These are phyloP conservation scores for Tricholoma hemisulphureum DNA, from an alignment of 768 basidiomycete genomes.

Conservation along the genomic window DNA sequence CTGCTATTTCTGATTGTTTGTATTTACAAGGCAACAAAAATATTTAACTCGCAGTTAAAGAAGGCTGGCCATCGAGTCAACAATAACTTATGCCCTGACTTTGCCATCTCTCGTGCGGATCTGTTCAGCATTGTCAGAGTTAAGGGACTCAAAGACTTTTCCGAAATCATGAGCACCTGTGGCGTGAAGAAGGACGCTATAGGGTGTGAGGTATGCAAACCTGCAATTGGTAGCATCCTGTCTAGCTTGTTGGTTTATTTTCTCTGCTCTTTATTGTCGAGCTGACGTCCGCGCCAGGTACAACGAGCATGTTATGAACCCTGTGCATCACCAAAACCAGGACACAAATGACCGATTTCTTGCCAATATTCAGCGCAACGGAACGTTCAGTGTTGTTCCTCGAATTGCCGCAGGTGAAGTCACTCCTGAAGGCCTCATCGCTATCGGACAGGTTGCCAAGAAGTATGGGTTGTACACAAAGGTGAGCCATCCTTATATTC, in stretches of 20 bases:
- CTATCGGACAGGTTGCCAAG: conserved; percentile 61
- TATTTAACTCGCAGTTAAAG: conserved; percentile 61
- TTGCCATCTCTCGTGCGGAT: conserved; percentile 61
- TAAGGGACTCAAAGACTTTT: conserved; percentile 57
- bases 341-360: conserved; percentile 72
- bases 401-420: conserved; percentile 70
- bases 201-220: conserved; percentile 77
- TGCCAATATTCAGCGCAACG: conserved; percentile 72
- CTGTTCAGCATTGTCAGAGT: conserved; percentile 66
- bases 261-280: neutral
- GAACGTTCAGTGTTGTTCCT: conserved; percentile 71
- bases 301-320: conserved; percentile 66
- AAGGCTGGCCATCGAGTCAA: conserved; percentile 58
- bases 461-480: conserved; percentile 68
- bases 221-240: conserved; percentile 56
- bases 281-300: conserved; percentile 26
- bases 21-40: conserved; percentile 3
- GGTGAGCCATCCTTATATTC: conserved; percentile 1
- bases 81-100: conserved; percentile 66
- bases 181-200: conserved; percentile 48
- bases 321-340: conserved; percentile 64
- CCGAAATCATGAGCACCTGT: conserved; percentile 48
- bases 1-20: neutral
- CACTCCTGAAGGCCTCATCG: conserved; percentile 65
- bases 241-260: conserved; percentile 34